phyloP scores from a whole-genome alignment of 2,329 filamentous ascomycete genomes.

The Penicillium sp. region DNA sequence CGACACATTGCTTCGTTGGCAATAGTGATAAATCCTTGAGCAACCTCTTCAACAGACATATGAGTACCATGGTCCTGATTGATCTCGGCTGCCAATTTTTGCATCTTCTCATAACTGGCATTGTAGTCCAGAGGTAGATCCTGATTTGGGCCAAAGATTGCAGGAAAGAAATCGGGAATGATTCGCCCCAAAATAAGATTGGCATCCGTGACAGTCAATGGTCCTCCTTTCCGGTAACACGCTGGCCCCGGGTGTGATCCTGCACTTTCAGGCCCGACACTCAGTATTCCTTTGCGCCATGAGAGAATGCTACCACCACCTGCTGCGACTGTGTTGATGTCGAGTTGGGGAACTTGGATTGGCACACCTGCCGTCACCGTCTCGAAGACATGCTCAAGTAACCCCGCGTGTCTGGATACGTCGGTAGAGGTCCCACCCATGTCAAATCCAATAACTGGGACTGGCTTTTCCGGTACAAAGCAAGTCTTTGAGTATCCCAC shows the following conservation, averaged over 20 bases:
- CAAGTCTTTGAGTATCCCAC: slow-evolving; percentile 88
- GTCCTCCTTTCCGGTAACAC: slow-evolving; percentile 87
- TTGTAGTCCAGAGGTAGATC: slow-evolving; percentile 72
- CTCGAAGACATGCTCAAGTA: slow-evolving; percentile 90
- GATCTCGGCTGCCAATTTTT: too few species aligned
- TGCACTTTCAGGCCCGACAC: slow-evolving; percentile 86
- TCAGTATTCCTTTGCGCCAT: slow-evolving; percentile 55
- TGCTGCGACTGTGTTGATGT: slow-evolving; percentile 89
- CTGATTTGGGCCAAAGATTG: slow-evolving; percentile 85
- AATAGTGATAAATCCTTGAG: slow-evolving; percentile 84
- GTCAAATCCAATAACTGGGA: slow-evolving; percentile 86
- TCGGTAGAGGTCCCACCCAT: slow-evolving; percentile 93
- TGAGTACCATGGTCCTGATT: too few species aligned
- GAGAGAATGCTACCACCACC: slow-evolving; percentile 71
- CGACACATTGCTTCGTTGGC: slow-evolving; percentile 90
- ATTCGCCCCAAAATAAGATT: slow-evolving; percentile 83
- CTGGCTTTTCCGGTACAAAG: slow-evolving; percentile 68
- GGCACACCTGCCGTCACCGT: slow-evolving; percentile 87
- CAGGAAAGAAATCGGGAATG: slow-evolving; percentile 86
- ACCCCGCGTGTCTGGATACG: slow-evolving; percentile 80
- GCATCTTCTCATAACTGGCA: slow-evolving; percentile 56
- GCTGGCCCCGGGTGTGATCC: slow-evolving; percentile 87
- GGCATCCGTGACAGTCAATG: slow-evolving; percentile 89
- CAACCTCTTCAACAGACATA: slow-evolving; percentile 66
- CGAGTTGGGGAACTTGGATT: slow-evolving; percentile 83